These are phyloP conservation scores for Leucaena leucocephala DNA, from an alignment of 306 rosid genomes.

Conservation along the genomic window DNA sequence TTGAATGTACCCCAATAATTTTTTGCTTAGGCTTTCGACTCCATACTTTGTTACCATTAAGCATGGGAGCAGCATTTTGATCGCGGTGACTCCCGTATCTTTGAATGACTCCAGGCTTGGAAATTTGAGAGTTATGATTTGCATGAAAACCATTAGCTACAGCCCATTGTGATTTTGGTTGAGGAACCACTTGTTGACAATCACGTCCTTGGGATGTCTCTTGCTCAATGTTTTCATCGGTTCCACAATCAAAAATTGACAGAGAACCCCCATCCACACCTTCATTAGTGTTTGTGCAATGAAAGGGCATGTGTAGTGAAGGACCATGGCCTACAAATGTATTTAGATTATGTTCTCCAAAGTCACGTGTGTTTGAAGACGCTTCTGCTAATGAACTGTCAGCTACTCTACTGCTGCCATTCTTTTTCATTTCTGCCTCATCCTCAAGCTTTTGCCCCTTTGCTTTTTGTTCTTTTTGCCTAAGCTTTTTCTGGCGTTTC, in stretches of 20 bases:
- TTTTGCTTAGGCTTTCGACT: constrained; percentile 76
- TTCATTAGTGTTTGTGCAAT: constrained; percentile 45
- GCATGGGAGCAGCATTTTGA: constrained; percentile 47
- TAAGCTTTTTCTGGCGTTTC: constrained; percentile 83
- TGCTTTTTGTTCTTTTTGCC: constrained; percentile 80
- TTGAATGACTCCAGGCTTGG: constrained; percentile 53
- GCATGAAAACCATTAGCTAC: constrained; percentile 50
- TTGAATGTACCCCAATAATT: constrained; percentile 47
- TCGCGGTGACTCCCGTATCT: constrained; percentile 59
- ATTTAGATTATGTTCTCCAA: constrained; percentile 41
- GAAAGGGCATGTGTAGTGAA: constrained; percentile 40
- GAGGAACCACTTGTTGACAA: constrained; percentile 40
- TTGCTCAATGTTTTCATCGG: constrained; percentile 55
- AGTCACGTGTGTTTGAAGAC: constrained; percentile 42
- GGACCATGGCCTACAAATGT: constrained; percentile 42
- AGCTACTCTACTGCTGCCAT: constrained; percentile 45
- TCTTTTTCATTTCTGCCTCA: constrained; percentile 45
- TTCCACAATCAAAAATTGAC: constrained; percentile 43
- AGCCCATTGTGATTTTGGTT: constrained; percentile 61
- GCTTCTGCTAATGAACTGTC: constrained; percentile 50
- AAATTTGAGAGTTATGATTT: constrained; percentile 55
- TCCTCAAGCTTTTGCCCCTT: constrained; percentile 58
- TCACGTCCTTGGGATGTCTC: constrained; percentile 45
- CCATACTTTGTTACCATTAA: constrained; percentile 65
- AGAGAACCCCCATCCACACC: constrained; percentile 49